phyloP scores from a whole-genome alignment of 106 monocot species.

The Vanilla planifolia region DNA sequence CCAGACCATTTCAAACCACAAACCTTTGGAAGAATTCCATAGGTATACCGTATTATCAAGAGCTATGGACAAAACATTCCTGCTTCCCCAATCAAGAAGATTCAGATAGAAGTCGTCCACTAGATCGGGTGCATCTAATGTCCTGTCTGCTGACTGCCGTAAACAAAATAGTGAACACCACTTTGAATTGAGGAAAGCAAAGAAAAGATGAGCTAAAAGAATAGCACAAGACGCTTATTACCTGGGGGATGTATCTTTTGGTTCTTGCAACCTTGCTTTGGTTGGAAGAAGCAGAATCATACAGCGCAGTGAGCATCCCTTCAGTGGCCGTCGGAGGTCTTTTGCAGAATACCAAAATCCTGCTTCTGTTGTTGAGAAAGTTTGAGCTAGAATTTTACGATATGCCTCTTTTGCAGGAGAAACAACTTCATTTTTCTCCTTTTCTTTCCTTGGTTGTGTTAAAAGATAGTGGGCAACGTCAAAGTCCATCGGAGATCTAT shows the following conservation, averaged over 20 bases:
- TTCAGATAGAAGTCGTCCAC: constrained; percentile 53
- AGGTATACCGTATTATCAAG: constrained; percentile 42
- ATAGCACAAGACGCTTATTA: not conserved
- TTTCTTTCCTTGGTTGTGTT: constrained; percentile 17
- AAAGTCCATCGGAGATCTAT: constrained; percentile 28
- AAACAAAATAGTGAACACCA: no score
- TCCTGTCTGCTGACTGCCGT: constrained; percentile 40
- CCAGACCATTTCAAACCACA: no score
- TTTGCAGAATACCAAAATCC: constrained; percentile 49
- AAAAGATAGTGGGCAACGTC: constrained; percentile 23
- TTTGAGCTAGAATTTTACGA: constrained; percentile 33
- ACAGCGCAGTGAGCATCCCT: constrained; percentile 10
- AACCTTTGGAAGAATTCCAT: constrained; percentile 37
- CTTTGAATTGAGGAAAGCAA: no score
- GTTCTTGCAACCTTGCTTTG: constrained; percentile 25
- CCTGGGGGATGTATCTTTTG: constrained; percentile 53
- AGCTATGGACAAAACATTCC: constrained; percentile 47
- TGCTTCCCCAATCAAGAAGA: constrained; percentile 53
- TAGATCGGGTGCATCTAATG: constrained; percentile 46
- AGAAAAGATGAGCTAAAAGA: not conserved
- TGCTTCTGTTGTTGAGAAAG: constrained; percentile 28
- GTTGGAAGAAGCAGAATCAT: constrained; percentile 13
- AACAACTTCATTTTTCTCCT: constrained; percentile 15
- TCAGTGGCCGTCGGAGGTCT: constrained; percentile 16
- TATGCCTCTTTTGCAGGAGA: constrained; percentile 57